Evolutionary conservation across 768 basidiomycete species (phyloP), one percentile per base, ranked within the genome.

Genomic region (Rhizopogon roseolus): DNA sequence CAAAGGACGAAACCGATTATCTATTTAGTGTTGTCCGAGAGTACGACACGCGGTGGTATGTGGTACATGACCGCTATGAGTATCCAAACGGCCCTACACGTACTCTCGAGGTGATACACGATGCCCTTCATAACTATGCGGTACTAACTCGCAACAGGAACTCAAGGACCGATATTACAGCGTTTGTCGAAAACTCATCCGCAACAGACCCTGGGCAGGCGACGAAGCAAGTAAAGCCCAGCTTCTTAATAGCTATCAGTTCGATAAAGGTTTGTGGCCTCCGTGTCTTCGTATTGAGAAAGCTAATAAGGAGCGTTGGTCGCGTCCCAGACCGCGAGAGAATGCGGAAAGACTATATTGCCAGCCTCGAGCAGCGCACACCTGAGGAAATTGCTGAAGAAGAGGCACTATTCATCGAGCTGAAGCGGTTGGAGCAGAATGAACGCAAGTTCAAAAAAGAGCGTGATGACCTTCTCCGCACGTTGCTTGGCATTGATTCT

Each of bases 121-220:
- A n/a, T 16, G 10, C 41, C 22, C 38, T 25, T 13, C 13, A 5
- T 42, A 29, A 3, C 11, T 38, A 14, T 17, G 5, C 32, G 1
- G 29, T n/a, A 22, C 45, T 22, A 16, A 44, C 41, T 46, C 34
- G 14, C 42, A 57, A 6, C 61, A 94, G 92, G 95, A 97, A 57
- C 70, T 98, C 60, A 98, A 98, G 73, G 91, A 93, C 60, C 79
- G 97, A 28, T 98, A 98, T 64, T 98, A 89, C 67, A 85, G 88
- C 48, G 86, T 95, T 16, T 95, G 93, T 66, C 81, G 97, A 28
- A 90, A 89, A 57, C 79, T 98, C 34, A 78, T 98, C 34, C 81
- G 92, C 41, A 90, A 82, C 62, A 76, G 90, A 27, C 91, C 93
- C 16, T 94, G 93, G 79, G 69, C 80, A 32, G 93, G 93, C 9